A percentile compares a stretch with the other conserved stretches of the same genome.
phyloP scores from a whole-genome alignment of 345 rosid species.

The Heritiera littoralis region DNA sequence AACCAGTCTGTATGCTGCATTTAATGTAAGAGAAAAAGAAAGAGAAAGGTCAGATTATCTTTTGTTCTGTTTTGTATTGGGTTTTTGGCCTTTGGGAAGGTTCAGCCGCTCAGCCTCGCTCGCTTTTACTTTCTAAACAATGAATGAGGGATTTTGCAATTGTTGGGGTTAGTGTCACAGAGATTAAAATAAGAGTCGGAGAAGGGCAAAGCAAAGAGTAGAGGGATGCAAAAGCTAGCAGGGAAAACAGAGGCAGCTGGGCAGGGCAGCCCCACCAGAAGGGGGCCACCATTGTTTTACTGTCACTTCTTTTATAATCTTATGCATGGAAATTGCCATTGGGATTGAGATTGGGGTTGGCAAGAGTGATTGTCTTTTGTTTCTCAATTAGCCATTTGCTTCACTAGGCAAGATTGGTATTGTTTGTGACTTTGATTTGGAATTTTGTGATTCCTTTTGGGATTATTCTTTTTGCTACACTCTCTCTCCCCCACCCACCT shows the following conservation, averaged over 20 bases:
- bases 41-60: not conserved
- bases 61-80: not conserved
- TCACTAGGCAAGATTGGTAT: too few relatives aligned
- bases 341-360: not conserved
- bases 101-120: not conserved
- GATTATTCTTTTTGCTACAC: not conserved
- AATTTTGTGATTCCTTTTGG: too few relatives aligned
- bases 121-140: not conserved
- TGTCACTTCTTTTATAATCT: not conserved
- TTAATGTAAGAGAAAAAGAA: not conserved
- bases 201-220: not conserved
- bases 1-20: not conserved
- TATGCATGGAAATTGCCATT: not conserved
- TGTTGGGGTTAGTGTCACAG: not conserved
- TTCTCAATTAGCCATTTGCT: not conserved
- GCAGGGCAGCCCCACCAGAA: not conserved
- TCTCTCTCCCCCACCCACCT: not conserved
- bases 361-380: constrained; percentile 2
- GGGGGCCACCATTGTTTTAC: constrained; percentile 7
- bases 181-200: not conserved
- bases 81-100: not conserved
- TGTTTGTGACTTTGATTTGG: too few relatives aligned
- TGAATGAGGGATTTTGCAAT: not conserved
- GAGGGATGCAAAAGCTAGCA: not conserved
- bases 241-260: not conserved